Conservation (phyloP, 2,329 filamentous ascomycete species). For the Fusarium nanum region DNA sequence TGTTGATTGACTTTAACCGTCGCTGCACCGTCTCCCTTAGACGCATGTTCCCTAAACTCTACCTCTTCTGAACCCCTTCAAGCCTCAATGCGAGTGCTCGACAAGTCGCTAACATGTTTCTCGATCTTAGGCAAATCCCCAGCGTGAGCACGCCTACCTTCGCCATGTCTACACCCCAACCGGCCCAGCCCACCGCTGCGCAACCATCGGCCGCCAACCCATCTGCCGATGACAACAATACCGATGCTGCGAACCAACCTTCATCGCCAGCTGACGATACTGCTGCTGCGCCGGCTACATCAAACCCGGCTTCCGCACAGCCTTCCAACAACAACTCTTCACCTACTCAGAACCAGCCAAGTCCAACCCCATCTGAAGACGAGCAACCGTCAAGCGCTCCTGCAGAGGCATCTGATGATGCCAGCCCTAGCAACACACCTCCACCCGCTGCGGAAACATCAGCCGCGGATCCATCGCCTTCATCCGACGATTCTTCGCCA, state of each 20-base stretch:
- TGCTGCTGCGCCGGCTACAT: conserved; percentile 14
- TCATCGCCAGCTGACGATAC: conserved; percentile 15
- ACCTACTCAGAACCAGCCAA: conserved; percentile 17
- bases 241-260: conserved; percentile 17
- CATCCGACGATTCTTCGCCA: conserved; percentile 11
- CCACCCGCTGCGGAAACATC: conserved; percentile 19
- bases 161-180: conserved; percentile 50
- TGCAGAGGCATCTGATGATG: conserved; percentile 15
- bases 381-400: conserved; percentile 13
- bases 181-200: conserved; percentile 38
- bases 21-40: conserved; percentile 19
- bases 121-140: conserved; percentile 46
- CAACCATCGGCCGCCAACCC: conserved; percentile 33
- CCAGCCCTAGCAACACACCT: conserved; percentile 15
- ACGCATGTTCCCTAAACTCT: conserved; percentile 8
- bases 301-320: conserved; percentile 15
- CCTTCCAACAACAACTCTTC: conserved; percentile 16
- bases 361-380: conserved; percentile 7
- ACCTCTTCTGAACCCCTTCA: conserved; percentile 8
- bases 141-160: conserved; percentile 40
- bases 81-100: conserved; percentile 13
- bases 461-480: conserved; percentile 18
- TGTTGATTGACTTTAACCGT: conserved; percentile 16
- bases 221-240: conserved; percentile 26
- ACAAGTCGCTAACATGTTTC: conserved; percentile 51